A percentile compares a stretch with the other conserved stretches of the same genome.
Evolutionary conservation across 495 filamentous ascomycete genomes (phyloP).

Genomic region (Penicillium ucsense): DNA sequence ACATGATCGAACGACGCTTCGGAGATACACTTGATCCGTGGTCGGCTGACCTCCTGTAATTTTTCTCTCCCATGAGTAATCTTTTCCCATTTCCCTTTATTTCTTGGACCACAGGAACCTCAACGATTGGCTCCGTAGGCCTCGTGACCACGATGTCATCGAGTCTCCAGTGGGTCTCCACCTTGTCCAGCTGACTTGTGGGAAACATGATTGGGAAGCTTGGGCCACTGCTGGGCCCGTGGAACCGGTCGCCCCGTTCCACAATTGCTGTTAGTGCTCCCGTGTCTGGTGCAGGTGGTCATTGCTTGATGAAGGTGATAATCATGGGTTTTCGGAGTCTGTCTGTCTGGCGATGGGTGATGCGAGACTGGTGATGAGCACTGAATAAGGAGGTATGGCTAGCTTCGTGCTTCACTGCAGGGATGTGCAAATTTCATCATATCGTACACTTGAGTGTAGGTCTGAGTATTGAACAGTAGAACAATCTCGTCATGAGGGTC

Average conservation of each 20-base stretch:
- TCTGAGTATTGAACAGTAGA: too few species aligned
- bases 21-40: slow-evolving; percentile 10
- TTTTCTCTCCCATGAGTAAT: not conserved
- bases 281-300: not conserved
- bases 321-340: too few species aligned
- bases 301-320: not conserved
- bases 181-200: slow-evolving; percentile 13
- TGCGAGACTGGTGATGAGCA: too few species aligned
- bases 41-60: slow-evolving; percentile 16
- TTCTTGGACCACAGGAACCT: slow-evolving; percentile 4
- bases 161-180: not conserved
- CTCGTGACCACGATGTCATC: slow-evolving; percentile 19
- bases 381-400: too few species aligned
- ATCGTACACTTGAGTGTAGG: too few species aligned
- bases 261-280: not conserved
- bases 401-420: too few species aligned
- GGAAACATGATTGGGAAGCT: slow-evolving; percentile 5
- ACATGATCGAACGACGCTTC: not conserved
- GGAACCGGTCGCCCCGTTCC: not conserved
- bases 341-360: too few species aligned
- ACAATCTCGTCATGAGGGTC: too few species aligned
- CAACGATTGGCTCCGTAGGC: slow-evolving; percentile 5
- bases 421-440: too few species aligned
- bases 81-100: too few species aligned
- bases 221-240: slow-evolving; percentile 7